A percentile compares a stretch with the other conserved stretches of the same genome.
These are phyloP conservation scores for Hypoxylon intermedium DNA, from an alignment of 495 filamentous ascomycete species.

Conservation along the genomic window DNA sequence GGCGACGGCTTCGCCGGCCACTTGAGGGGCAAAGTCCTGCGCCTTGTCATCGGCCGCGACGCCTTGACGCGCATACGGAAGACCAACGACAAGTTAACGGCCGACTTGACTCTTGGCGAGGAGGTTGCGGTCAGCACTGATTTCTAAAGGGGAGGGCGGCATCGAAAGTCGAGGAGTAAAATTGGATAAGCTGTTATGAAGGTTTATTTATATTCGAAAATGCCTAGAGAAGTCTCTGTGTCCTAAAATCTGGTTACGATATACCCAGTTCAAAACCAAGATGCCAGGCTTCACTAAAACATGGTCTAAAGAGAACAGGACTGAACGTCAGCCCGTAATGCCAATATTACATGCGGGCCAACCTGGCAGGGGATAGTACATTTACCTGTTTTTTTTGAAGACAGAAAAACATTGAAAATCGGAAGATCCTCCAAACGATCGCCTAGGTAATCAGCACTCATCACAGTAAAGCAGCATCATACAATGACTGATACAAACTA, in stretches of 20 bases:
- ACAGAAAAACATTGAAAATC: background rate
- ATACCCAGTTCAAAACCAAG: no score
- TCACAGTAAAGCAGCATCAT: background rate
- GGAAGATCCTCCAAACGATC: background rate
- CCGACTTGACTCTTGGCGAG: conserved; percentile 23
- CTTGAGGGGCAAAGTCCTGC: conserved; percentile 19
- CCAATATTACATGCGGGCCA: no score
- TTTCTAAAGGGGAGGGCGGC: background rate
- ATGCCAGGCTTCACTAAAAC: no score
- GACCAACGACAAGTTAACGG: conserved; percentile 19
- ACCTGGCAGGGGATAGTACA: no score
- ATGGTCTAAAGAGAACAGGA: no score
- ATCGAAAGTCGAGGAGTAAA: background rate
- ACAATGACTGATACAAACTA: conserved; percentile 15
- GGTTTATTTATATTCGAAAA: background rate
- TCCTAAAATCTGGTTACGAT: no score
- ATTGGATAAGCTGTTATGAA: background rate
- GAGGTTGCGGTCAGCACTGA: conserved; percentile 30
- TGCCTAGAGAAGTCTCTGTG: background rate
- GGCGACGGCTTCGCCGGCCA: conserved; percentile 41
- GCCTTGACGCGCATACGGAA: conserved; percentile 6
- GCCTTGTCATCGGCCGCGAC: conserved; percentile 16
- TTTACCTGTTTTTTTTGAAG: no score
- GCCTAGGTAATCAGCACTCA: conserved; percentile 1
- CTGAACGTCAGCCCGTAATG: no score